Evolutionary conservation across 2,329 filamentous ascomycete species (phyloP).

Genomic region (Claviceps digitariae): DNA sequence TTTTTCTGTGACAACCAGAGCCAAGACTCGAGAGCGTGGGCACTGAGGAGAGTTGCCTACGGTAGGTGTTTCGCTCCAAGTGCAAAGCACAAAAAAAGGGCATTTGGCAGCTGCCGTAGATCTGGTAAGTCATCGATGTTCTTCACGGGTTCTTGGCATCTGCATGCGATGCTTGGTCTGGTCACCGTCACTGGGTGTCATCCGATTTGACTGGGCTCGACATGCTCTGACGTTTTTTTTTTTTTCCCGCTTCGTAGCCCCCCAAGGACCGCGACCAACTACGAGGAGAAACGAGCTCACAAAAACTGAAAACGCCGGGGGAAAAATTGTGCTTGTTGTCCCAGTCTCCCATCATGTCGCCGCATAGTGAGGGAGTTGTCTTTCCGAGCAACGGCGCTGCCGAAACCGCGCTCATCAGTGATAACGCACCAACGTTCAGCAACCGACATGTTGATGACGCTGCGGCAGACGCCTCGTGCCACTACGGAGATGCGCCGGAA

Average conservation of each 20-base stretch:
- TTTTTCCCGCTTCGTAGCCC: background rate
- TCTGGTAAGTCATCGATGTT: background rate
- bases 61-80: too few relatives aligned
- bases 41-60: too few relatives aligned
- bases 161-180: background rate
- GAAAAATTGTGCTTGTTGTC: background rate
- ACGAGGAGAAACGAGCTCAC: background rate
- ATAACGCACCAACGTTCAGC: slow-evolving; percentile 1
- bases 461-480: background rate
- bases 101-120: background rate
- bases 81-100: background rate
- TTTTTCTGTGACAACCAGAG: background rate
- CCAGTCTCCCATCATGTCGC: slow-evolving; percentile 15
- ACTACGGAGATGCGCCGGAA: slow-evolving; percentile 3
- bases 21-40: too few relatives aligned
- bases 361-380: slow-evolving; percentile 20
- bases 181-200: too few relatives aligned
- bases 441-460: background rate
- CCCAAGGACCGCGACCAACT: background rate
- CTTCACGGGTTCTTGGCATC: background rate
- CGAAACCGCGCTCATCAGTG: slow-evolving; percentile 5
- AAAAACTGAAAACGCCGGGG: too few relatives aligned
- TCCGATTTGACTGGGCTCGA: background rate
- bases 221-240: background rate
- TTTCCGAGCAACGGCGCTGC: slow-evolving; percentile 15